Evolutionary conservation across 2,329 filamentous ascomycete species (phyloP), one percentile per base, ranked within the genome.

Genomic region (Fusarium verrucosum): DNA sequence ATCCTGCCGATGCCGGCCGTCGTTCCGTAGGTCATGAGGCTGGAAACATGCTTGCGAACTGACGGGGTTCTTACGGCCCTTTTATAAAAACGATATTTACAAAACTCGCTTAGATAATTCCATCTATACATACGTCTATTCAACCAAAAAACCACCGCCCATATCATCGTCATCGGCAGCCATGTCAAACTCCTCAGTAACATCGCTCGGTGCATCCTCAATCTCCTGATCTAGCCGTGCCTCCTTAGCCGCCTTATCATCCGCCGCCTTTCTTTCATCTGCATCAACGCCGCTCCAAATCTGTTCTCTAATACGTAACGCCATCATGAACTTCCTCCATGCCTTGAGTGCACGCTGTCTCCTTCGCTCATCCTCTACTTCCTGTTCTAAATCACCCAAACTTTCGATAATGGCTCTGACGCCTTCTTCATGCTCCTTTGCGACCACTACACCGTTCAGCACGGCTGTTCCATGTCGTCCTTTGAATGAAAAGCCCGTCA

Each of bases 401-500:
- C 87, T 90, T 13, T 81, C 80, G 17, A 96, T 82, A 1, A 92
- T 88, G 6, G 86, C 88, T 55, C 85, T 79, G 1, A 97, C 82
- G 0, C 90, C 93, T 52, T 94, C 91, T 9, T 81, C 83, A 60
- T 88, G 87, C 73, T 94, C 90, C 16, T 78, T 74, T 0, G 93
- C 89, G 2, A 96, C 87, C 1, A 99, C 87, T 1, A 90, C 85
- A 3, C 95, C 95, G 33, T 87, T 85, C 3, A 95, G 78, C 4
- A 97, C 84, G 2, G 95, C 93, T 4, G 92, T 97, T 16, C 94
- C 94, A 53, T 92, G 89, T 4, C 92, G 87, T 1, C 93, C 93
- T 72, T 87, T 89, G 78, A 98, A 99, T 33, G 89, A 84, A 72
- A 98, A 99, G 0, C 94, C 94, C 1, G 90, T 95, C 7, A 99